A percentile compares a stretch with the other conserved stretches of the same genome.
Evolutionary conservation across 768 basidiomycete genomes (phyloP).

Genomic region (Trametes cinnabarina): DNA sequence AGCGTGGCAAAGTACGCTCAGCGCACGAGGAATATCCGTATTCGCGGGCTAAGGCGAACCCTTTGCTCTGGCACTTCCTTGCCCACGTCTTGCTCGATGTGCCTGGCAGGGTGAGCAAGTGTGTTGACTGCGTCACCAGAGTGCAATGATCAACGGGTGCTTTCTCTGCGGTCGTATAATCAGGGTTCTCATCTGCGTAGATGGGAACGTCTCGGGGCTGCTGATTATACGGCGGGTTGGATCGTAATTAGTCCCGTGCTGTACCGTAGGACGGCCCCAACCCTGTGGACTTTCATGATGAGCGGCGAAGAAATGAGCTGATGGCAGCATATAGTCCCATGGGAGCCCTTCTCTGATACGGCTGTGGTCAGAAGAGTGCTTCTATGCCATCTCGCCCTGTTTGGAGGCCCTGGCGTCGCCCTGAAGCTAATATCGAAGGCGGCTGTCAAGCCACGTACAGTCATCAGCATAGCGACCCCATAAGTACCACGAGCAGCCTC

Average conservation of each 20-base stretch:
- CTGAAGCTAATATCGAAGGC: neutral
- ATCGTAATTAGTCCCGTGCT: neutral
- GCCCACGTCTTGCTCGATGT: neutral
- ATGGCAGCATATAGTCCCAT: too few relatives aligned
- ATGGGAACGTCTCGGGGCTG: neutral
- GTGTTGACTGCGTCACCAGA: too few relatives aligned
- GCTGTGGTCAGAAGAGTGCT: neutral
- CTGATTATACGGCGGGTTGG: neutral
- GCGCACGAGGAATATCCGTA: neutral
- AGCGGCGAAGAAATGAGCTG: too few relatives aligned
- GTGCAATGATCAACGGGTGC: neutral
- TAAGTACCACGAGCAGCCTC: neutral
- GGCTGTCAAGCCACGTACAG: neutral
- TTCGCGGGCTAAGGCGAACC: constrained; percentile 1
- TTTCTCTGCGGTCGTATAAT: neutral
- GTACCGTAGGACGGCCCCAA: too few relatives aligned
- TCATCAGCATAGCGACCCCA: neutral
- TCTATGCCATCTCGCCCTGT: neutral
- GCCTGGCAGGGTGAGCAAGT: neutral
- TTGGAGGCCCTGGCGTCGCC: neutral
- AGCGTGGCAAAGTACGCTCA: neutral
- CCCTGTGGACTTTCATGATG: too few relatives aligned
- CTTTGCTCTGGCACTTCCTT: constrained; percentile 3
- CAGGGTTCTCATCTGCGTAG: neutral
- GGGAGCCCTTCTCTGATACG: neutral